Base-by-base conservation (phyloP, 2,329 filamentous ascomycete genomes). In the Alternaria viburni region DNA sequence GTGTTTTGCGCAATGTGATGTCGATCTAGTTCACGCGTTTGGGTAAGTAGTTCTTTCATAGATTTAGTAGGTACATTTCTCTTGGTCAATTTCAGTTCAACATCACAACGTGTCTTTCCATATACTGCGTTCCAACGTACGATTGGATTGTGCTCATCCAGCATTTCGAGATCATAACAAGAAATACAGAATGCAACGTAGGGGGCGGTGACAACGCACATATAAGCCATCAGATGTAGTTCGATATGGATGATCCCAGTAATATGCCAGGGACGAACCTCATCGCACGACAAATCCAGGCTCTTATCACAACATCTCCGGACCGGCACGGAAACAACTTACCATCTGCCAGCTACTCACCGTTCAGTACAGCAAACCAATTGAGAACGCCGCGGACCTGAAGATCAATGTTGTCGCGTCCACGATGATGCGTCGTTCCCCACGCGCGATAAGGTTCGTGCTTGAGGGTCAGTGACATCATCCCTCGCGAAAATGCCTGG, bases 381-480 rank as follows among this genome's bases (percentile, higher is more conserved):
- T 56, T 51, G 36, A 19, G 25, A 47, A 23, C 19, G n/a, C 3
- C 21, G 28, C 50, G 50, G 57, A 56, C 50, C 50, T 59, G 57
- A 43, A 41, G 23, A 56, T 28, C 21, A 44, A 44, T 17, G 17
- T 23, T 36, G 30, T 52, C 32, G 49, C 49, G 49, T 21, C 30
- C 13, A 52, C 19, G 49, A 36, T 25, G 49, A 52, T 52, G 49
- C 28, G 49, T 41, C 19, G 49, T 32, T 15, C 23, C 49, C 28
- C 28, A 25, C 25, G 44, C 28, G 26, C 12, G 57, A 57, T 41
- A 41, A 41, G 36, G 36, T 47, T 30, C 13, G 44, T 23, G 13
- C n/a, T 47, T 60, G 58, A 50, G 30, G 56, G 15, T 41, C n/a
- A 13, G 58, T 61, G 58, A 61, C 58, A 61, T 61, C 58, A 61